These are phyloP conservation scores for Glutinoglossum americanum DNA, from an alignment of 495 filamentous ascomycete species.

Conservation along the genomic window DNA sequence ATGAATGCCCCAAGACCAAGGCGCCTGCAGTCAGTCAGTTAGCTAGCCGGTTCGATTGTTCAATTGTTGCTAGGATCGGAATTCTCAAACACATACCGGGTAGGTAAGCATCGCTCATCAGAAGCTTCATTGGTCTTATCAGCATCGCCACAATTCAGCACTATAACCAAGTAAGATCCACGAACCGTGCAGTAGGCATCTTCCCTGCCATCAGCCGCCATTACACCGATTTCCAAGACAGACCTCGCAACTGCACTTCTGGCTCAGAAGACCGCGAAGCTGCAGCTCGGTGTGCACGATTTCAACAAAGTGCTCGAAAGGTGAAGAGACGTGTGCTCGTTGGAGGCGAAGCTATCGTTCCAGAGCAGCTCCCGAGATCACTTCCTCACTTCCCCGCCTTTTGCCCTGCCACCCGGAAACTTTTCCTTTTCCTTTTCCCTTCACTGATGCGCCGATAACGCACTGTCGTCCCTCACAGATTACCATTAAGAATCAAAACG, in stretches of 20 bases:
- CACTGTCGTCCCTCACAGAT: background rate
- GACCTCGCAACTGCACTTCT: background rate
- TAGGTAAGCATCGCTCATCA: constrained; percentile 76
- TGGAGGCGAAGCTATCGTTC: background rate
- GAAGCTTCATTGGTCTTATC: constrained; percentile 34
- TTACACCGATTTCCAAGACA: constrained; percentile 5
- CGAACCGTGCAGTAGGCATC: constrained; percentile 38
- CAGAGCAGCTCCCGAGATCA: background rate
- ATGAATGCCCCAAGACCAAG: constrained; percentile 79
- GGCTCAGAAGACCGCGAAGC: background rate
- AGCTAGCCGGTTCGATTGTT: constrained; percentile 1
- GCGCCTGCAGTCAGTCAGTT: constrained; percentile 36
- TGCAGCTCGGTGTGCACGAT: background rate
- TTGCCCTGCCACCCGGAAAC: background rate
- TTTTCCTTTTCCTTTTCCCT: background rate
- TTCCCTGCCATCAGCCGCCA: constrained; percentile 15
- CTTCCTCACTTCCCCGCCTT: background rate
- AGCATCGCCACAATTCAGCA: constrained; percentile 9
- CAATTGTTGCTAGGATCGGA: constrained; percentile 5
- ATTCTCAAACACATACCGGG: constrained; percentile 37
- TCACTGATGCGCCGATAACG: too few relatives aligned
- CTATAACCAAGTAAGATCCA: background rate
- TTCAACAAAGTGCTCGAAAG: background rate
- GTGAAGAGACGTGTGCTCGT: background rate
- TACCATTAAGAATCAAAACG: background rate